phyloP scores from a whole-genome alignment of 2,329 filamentous ascomycete genomes.

The Xylaria multiplex region DNA sequence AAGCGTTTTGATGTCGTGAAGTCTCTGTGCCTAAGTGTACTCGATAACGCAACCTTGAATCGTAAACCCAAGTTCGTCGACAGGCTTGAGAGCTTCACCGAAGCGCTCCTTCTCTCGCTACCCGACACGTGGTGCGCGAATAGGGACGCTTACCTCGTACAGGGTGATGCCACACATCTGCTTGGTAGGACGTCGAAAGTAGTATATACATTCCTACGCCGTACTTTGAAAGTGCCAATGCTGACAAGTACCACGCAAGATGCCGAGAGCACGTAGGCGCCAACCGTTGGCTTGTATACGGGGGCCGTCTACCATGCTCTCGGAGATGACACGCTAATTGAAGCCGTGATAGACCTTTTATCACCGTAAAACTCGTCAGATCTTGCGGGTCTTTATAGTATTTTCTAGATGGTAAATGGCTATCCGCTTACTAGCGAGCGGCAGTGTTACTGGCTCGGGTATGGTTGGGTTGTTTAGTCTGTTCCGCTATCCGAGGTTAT shows the following conservation, averaged over 20 bases:
- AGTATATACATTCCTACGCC: slow-evolving; percentile 34
- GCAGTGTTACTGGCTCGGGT: too few species aligned
- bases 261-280: slow-evolving; percentile 25
- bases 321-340: slow-evolving; percentile 30
- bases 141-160: slow-evolving; percentile 31
- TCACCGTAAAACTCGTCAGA: not conserved
- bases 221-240: slow-evolving; percentile 30
- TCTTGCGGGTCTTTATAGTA: not conserved
- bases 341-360: slow-evolving; percentile 20
- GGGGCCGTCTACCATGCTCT: slow-evolving; percentile 31
- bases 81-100: slow-evolving; percentile 18
- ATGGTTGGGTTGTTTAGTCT: too few species aligned
- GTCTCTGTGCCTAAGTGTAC: slow-evolving; percentile 28
- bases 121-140: slow-evolving; percentile 32
- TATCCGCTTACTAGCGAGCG: too few species aligned
- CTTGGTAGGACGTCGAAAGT: slow-evolving; percentile 31
- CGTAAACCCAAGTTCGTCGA: slow-evolving; percentile 9
- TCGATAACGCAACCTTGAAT: slow-evolving; percentile 21
- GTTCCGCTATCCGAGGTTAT: too few species aligned
- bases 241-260: slow-evolving; percentile 9
- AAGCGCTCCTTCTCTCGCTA: slow-evolving; percentile 7
- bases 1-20: slow-evolving; percentile 30
- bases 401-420: too few species aligned
- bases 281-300: slow-evolving; percentile 34
- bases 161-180: slow-evolving; percentile 29